A percentile compares a stretch with the other conserved stretches of the same genome.
Evolutionary conservation across 768 basidiomycete genomes (phyloP).

Genomic region (Leccinum truebloodii): DNA sequence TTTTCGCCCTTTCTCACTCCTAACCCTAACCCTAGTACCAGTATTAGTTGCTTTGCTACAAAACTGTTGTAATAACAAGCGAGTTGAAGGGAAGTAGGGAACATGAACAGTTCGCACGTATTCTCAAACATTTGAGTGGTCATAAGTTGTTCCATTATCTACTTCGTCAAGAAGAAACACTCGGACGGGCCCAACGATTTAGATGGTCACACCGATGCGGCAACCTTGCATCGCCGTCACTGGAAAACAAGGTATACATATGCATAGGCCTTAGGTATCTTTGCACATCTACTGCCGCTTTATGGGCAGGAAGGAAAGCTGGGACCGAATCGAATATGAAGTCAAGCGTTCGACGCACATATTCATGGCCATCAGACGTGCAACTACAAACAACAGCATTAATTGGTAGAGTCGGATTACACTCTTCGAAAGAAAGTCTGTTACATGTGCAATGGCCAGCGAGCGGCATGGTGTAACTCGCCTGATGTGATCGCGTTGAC

Average conservation of each 20-base stretch:
- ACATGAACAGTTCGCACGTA: too few species aligned
- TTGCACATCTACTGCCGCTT: background rate
- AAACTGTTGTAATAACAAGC: too few species aligned
- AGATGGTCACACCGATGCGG: too few species aligned
- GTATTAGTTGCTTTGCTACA: background rate
- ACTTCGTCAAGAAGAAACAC: too few species aligned
- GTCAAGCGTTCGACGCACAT: background rate
- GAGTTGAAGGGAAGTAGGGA: too few species aligned
- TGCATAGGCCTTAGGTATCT: background rate
- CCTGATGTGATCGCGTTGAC: slow-evolving; percentile 10
- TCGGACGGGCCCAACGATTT: too few species aligned
- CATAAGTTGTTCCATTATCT: too few species aligned
- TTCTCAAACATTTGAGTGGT: too few species aligned
- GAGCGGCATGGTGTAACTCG: slow-evolving; percentile 1
- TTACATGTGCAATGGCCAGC: slow-evolving; percentile 1
- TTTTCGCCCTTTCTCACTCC: slow-evolving; percentile 6
- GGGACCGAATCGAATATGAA: background rate
- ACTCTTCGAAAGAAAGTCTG: slow-evolving; percentile 1
- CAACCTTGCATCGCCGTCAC: too few species aligned
- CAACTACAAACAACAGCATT: slow-evolving; percentile 2
- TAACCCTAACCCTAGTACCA: slow-evolving; percentile 36
- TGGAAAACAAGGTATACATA: background rate
- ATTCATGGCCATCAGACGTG: background rate
- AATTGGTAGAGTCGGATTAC: background rate
- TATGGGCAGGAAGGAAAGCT: background rate